Conservation (phyloP, 164 flowering plant species). For the Malania oleifera region DNA sequence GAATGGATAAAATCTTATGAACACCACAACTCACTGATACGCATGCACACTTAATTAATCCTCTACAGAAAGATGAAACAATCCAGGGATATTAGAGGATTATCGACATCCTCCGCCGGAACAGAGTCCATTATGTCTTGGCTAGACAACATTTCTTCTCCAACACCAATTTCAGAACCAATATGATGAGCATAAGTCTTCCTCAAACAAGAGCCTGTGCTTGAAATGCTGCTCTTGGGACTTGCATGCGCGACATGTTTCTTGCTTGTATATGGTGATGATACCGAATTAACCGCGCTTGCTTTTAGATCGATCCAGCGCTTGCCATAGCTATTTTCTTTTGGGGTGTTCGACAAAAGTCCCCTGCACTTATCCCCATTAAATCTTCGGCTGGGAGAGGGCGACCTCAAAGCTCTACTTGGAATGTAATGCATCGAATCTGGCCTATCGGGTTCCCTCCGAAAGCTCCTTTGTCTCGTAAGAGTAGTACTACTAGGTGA, state of each 20-base stretch:
- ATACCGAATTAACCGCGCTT: slow-evolving; percentile 2
- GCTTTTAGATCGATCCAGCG: slow-evolving; percentile 11
- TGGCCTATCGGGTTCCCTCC: slow-evolving; percentile 23
- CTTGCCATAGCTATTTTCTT: slow-evolving; percentile 7
- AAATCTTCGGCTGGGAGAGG: slow-evolving; percentile 45
- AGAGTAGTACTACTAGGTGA: too few relatives aligned
- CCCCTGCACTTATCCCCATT: slow-evolving; percentile 16
- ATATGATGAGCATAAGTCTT: slow-evolving; percentile 19
- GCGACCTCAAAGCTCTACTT: slow-evolving; percentile 26
- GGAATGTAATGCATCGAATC: slow-evolving; percentile 1
- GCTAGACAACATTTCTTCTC: slow-evolving; percentile 16
- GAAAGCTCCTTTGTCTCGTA: slow-evolving; percentile 39
- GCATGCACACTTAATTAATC: not conserved
- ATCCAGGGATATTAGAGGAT: slow-evolving; percentile 72
- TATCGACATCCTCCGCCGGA: slow-evolving; percentile 46
- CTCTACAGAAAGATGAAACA: slow-evolving; percentile 69
- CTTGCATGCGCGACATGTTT: slow-evolving; percentile 21
- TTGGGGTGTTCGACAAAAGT: not conserved
- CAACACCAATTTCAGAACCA: slow-evolving; percentile 24
- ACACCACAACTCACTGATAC: not conserved
- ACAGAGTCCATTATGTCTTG: slow-evolving; percentile 19
- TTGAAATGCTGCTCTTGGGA: slow-evolving; percentile 9
- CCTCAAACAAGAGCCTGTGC: slow-evolving; percentile 12
- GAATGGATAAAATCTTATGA: not conserved
- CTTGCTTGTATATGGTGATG: slow-evolving; percentile 14